Base-by-base conservation (phyloP, 2,329 filamentous ascomycete species). In the Colletotrichum sidae region DNA sequence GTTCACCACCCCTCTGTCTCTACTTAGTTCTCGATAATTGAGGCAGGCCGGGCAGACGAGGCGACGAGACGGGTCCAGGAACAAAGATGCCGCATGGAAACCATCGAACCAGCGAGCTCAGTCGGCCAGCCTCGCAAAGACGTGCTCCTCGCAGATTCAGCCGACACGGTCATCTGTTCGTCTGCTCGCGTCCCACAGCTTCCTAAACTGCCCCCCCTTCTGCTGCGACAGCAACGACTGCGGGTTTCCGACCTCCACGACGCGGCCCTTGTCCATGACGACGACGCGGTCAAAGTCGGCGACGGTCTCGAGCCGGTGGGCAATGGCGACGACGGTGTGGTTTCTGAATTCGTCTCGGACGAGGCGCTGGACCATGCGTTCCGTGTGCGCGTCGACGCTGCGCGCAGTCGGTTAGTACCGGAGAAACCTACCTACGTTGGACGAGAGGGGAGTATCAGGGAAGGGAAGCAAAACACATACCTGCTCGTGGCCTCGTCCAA, bases 261-360 rank as follows among this genome's bases (percentile, higher is more conserved):
- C n/a, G 34, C 49, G 66, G 9, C 66, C 68, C 46, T 65, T 60
- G 34, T 69, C 56, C 46, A 69, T 56, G 10, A 69, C 68, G 12
- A 69, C 46, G 33, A 67, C 42, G 11, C 59, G 53, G 41, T 69
- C 67, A 38, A 67, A 67, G 65, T 83, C 81, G 35, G 82, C 70
- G 37, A 87, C 81, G 0, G 83, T 85, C 5, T 74, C 72, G 1
- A 82, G 65, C 2, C 76, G 74, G 61, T 82, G 80, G 2, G 76
- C 78, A n/a, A 81, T 74, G 9, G 76, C 75, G 35, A 82, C 74
- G 41, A 91, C 82, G 0, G 88, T 91, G 68, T 86, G 84, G 0
- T 73, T 61, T 9, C 68, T 71, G 56, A 80, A 75, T 50, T 77
- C 72, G 3, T 60, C 63, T 10, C 63, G 53, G 35, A 80, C 72